Evolutionary conservation across 352 stramenopile species (phyloP).

Genomic region (Phytopythium kandeliae): DNA sequence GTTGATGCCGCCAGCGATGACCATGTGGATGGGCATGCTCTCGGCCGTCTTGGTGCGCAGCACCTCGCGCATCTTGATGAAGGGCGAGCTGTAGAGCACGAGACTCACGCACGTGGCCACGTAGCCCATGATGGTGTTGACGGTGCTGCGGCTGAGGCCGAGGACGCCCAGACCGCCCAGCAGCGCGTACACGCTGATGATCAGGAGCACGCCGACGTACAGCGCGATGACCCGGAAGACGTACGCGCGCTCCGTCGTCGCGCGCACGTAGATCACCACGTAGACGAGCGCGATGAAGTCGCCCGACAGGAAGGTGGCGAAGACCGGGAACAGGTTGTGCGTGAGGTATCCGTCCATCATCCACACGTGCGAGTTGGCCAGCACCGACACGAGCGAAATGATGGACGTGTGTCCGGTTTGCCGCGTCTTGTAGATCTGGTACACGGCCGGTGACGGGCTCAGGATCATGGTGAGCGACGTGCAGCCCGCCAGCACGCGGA

Average conservation of each 20-base stretch:
- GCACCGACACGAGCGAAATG: conserved; percentile 33
- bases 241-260: conserved; percentile 16
- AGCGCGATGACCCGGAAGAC: conserved; percentile 14
- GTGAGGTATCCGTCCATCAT: conserved; percentile 37
- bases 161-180: conserved; percentile 19
- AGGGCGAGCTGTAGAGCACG: conserved; percentile 52
- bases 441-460: conserved; percentile 30
- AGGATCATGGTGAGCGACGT: conserved; percentile 40
- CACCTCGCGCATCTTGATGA: conserved; percentile 43
- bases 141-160: conserved; percentile 20
- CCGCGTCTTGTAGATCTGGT: conserved; percentile 35
- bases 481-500: conserved; percentile 25
- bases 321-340: conserved; percentile 30
- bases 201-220: conserved; percentile 16
- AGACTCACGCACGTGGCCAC: conserved; percentile 29
- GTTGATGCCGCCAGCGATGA: conserved; percentile 42
- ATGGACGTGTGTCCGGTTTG: conserved; percentile 33
- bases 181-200: conserved; percentile 36
- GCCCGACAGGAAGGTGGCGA: conserved; percentile 25
- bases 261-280: conserved; percentile 20
- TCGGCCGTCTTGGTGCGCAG: conserved; percentile 38
- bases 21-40: conserved; percentile 52
- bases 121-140: conserved; percentile 30
- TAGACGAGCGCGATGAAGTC: conserved; percentile 25
- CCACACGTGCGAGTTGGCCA: conserved; percentile 41